These are phyloP conservation scores for Hanseniaspora uvarum DNA, from an alignment of 1,139 yeast genomes.

Conservation along the genomic window DNA sequence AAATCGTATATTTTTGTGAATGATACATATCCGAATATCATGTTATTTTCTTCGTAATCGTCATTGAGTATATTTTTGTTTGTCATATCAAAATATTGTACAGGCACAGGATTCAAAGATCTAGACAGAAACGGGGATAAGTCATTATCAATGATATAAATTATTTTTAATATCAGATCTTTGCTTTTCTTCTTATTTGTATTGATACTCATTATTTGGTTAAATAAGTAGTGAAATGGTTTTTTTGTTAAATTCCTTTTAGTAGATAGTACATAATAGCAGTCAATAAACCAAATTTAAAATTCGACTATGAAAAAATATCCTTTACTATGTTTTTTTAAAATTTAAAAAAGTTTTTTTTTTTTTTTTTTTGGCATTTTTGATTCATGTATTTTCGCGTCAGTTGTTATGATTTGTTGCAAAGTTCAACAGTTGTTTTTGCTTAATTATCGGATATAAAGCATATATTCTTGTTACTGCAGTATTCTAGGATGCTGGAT, in stretches of 20 bases:
- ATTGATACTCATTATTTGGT: not conserved
- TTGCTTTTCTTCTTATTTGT: not conserved
- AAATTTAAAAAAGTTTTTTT: not conserved
- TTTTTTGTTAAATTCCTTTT: too few relatives aligned
- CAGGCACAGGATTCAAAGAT: conserved; percentile 26
- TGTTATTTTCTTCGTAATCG: conserved; percentile 18
- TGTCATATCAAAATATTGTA: conserved; percentile 23
- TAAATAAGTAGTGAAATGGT: too few relatives aligned
- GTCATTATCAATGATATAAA: conserved; percentile 30
- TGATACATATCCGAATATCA: conserved; percentile 27
- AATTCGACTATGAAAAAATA: not conserved
- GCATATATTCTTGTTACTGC: too few relatives aligned
- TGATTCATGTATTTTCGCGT: not conserved
- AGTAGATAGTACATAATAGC: too few relatives aligned
- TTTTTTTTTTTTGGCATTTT: not conserved
- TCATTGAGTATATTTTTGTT: conserved; percentile 13
- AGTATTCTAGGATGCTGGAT: too few relatives aligned
- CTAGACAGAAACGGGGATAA: conserved; percentile 29
- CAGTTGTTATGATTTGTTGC: not conserved
- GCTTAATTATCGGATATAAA: too few relatives aligned
- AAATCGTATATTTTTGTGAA: conserved; percentile 25
- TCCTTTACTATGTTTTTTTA: not conserved
- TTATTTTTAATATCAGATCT: conserved; percentile 28
- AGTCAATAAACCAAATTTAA: not conserved
- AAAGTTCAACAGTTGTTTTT: not conserved